phyloP scores from a whole-genome alignment of 2,329 filamentous ascomycete genomes.

The Leptographium galeiforme region DNA sequence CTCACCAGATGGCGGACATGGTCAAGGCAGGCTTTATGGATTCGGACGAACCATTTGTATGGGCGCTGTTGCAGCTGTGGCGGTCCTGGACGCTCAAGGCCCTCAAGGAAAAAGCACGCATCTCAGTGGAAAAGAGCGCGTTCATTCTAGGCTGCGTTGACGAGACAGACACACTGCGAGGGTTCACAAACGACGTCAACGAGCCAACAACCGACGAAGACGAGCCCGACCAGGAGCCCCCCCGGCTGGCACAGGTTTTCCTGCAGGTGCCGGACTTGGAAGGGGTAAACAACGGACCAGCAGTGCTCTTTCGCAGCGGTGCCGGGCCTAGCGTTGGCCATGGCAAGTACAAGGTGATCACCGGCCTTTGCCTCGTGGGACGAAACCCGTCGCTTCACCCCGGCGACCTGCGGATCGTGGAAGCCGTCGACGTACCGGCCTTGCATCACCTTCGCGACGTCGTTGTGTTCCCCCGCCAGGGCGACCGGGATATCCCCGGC shows the following conservation, averaged over 20 bases:
- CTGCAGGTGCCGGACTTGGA: slow-evolving; percentile 54
- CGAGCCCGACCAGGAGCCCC: slow-evolving; percentile 19
- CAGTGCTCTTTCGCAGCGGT: background rate
- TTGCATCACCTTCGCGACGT: slow-evolving; percentile 71
- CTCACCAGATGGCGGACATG: slow-evolving; percentile 60
- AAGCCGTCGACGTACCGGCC: slow-evolving; percentile 61
- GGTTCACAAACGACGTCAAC: slow-evolving; percentile 33
- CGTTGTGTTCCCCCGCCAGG: slow-evolving; percentile 58
- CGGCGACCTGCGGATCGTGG: slow-evolving; percentile 79
- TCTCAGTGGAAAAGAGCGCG: slow-evolving; percentile 68
- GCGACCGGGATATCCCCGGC: slow-evolving; percentile 55
- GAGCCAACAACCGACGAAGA: too few species aligned
- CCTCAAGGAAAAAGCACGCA: slow-evolving; percentile 83
- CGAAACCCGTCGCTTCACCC: slow-evolving; percentile 90
- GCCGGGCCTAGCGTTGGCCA: slow-evolving; percentile 16
- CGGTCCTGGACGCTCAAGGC: slow-evolving; percentile 77
- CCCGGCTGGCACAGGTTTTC: slow-evolving; percentile 71
- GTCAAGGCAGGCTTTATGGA: slow-evolving; percentile 68
- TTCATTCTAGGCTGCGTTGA: slow-evolving; percentile 84
- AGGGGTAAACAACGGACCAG: slow-evolving; percentile 25
- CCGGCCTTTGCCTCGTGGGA: slow-evolving; percentile 70
- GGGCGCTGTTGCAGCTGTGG: slow-evolving; percentile 72
- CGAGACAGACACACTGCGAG: slow-evolving; percentile 63
- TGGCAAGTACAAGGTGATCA: slow-evolving; percentile 44
- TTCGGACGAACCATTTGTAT: slow-evolving; percentile 63